phyloP scores from a whole-genome alignment of 1,284 basidiomycete species.

The Meira nashicola region DNA sequence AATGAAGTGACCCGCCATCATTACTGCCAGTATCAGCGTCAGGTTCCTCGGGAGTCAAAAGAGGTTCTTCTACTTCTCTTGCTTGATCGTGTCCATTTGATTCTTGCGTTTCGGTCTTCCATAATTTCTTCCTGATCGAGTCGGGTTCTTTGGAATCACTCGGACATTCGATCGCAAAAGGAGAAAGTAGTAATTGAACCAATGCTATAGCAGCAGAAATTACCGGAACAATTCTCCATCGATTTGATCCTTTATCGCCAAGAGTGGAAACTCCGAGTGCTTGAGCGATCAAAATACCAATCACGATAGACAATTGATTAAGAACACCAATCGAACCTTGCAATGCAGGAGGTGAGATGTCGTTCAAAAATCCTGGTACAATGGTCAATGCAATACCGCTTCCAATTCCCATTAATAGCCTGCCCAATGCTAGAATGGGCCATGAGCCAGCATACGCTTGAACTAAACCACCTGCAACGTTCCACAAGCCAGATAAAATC shows the following conservation, averaged over 20 bases:
- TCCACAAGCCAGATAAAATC: background rate
- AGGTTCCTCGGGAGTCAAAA: background rate
- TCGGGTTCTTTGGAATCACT: constrained; percentile 16
- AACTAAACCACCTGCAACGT: background rate
- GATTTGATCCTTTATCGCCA: constrained; percentile 9
- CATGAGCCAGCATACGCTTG: background rate
- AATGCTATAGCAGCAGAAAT: constrained; percentile 43
- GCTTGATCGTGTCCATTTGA: background rate
- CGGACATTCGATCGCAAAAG: constrained; percentile 34
- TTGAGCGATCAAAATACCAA: constrained; percentile 53
- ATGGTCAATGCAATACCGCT: constrained; percentile 77
- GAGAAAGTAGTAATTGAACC: constrained; percentile 50
- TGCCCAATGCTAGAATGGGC: constrained; percentile 9
- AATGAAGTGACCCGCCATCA: background rate
- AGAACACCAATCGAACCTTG: constrained; percentile 73
- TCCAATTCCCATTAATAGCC: constrained; percentile 67
- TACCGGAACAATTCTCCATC: constrained; percentile 54
- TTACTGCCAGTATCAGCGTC: background rate
- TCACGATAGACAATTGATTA: constrained; percentile 59
- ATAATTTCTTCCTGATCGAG: constrained; percentile 21
- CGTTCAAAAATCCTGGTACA: constrained; percentile 66
- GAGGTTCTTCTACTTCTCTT: constrained; percentile 5
- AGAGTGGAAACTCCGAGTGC: constrained; percentile 52
- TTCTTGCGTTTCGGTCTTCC: constrained; percentile 8
- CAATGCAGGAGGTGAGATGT: constrained; percentile 70